Evolutionary conservation across 768 basidiomycete species (phyloP).

Genomic region (Xerocomus brunneocitrinus): DNA sequence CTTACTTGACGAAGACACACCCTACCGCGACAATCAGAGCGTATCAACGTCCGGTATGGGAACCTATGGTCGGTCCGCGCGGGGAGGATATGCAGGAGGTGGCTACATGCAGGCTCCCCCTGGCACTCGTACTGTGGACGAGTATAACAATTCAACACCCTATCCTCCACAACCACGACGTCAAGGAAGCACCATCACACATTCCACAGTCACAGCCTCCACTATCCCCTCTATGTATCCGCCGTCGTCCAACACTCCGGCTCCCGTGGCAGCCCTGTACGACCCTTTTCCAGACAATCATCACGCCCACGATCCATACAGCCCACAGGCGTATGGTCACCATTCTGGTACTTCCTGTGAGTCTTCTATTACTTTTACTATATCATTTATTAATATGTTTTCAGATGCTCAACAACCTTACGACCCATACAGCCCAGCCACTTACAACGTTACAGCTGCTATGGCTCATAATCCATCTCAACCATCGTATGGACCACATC

Average conservation of each 20-base stretch:
- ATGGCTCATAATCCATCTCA: constrained; percentile 13
- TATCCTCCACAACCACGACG: constrained; percentile 43
- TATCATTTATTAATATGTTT: constrained; percentile 3
- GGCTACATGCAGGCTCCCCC: constrained; percentile 63
- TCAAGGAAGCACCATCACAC: constrained; percentile 37
- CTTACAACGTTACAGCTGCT: constrained; percentile 35
- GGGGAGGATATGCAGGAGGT: constrained; percentile 37
- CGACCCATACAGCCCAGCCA: constrained; percentile 45
- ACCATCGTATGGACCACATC: constrained; percentile 13
- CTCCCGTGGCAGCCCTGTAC: constrained; percentile 15
- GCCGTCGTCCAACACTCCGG: constrained; percentile 27
- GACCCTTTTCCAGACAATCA: constrained; percentile 17
- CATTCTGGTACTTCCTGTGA: constrained; percentile 49
- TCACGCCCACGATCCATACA: constrained; percentile 27
- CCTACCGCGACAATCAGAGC: constrained; percentile 31
- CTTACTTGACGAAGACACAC: constrained; percentile 48
- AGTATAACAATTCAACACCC: constrained; percentile 55
- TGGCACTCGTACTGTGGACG: constrained; percentile 70
- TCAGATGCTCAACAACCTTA: constrained; percentile 55
- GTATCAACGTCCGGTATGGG: constrained; percentile 22
- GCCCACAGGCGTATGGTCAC: constrained; percentile 47
- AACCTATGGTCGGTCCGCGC: constrained; percentile 31
- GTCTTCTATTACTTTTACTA: constrained; percentile 17
- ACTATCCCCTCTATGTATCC: constrained; percentile 38
- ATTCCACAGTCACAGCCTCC: constrained; percentile 39